A percentile compares a stretch with the other conserved stretches of the same genome.
Conservation (phyloP, 73 alveolate genomes). For the Paramecium bursaria region DNA sequence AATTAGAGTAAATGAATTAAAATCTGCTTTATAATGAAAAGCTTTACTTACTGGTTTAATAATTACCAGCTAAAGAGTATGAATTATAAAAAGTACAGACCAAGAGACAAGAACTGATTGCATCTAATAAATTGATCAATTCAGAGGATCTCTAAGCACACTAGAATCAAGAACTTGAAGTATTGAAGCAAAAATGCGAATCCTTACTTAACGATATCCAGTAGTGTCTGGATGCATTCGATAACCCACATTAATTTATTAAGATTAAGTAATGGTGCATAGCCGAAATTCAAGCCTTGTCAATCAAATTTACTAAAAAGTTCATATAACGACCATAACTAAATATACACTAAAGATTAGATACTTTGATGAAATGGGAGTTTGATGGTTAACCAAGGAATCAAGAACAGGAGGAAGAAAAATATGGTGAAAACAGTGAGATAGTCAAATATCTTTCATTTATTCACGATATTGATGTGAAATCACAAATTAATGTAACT, state of each 20-base stretch:
- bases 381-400: not conserved
- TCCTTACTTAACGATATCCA: not conserved
- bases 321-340: not conserved
- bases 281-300: constrained; percentile 21
- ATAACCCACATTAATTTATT: constrained; percentile 54
- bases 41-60: not conserved
- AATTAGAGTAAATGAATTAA: constrained; percentile 11
- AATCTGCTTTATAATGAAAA: not conserved
- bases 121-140: not conserved
- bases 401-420: constrained; percentile 2
- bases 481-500: too few species aligned
- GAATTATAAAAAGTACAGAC: constrained; percentile 18
- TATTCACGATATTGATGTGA: not conserved
- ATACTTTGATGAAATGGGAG: constrained; percentile 33
- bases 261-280: constrained; percentile 27
- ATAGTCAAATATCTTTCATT: constrained; percentile 9
- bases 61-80: not conserved
- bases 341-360: constrained; percentile 18
- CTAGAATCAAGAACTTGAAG: not conserved
- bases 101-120: not conserved
- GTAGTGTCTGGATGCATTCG: not conserved
- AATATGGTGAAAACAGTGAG: constrained; percentile 7
- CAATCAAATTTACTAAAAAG: not conserved
- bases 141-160: constrained; percentile 11
- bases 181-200: not conserved